Evolutionary conservation across 2,329 filamentous ascomycete genomes (phyloP).

Genomic region (Metarhizium album): DNA sequence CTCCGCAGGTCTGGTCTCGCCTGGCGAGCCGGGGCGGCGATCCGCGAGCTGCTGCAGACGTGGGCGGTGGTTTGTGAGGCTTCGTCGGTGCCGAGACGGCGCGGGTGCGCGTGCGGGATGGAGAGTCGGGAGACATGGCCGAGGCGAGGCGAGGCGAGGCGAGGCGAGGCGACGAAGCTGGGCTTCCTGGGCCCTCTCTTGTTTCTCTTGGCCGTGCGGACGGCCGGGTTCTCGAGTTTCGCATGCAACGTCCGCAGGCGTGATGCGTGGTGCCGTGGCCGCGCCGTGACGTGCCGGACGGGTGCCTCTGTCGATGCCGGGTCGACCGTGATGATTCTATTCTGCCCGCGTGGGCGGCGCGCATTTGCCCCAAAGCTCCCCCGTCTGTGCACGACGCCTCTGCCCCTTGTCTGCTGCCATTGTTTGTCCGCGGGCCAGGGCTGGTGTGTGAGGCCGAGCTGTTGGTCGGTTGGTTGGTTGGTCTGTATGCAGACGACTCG

Average conservation of each 20-base stretch:
- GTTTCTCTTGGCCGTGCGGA: too few species aligned
- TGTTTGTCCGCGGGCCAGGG: too few species aligned
- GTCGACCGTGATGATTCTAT: too few species aligned
- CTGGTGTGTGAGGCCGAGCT: not conserved
- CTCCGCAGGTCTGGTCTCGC: conserved; percentile 17
- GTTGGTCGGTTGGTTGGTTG: not conserved
- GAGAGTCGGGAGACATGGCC: conserved; percentile 1
- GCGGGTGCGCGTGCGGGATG: not conserved
- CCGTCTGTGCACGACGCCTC: not conserved
- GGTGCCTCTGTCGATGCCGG: too few species aligned
- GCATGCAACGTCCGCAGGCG: too few species aligned
- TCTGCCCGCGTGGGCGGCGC: too few species aligned
- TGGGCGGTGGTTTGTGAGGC: conserved; percentile 17
- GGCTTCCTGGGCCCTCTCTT: not conserved
- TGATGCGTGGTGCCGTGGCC: not conserved
- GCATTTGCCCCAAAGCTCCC: not conserved
- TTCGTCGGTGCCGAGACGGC: not conserved
- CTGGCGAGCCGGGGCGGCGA: conserved; percentile 16
- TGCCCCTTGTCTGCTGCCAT: not conserved
- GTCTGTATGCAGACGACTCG: not conserved
- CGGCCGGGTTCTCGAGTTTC: too few species aligned
- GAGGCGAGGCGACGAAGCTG: too few species aligned
- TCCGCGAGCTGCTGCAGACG: conserved; percentile 12
- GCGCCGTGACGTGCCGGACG: not conserved
- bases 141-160: too few species aligned